These are phyloP conservation scores for Boletus insuetus DNA, from an alignment of 768 basidiomycete genomes.

Conservation along the genomic window DNA sequence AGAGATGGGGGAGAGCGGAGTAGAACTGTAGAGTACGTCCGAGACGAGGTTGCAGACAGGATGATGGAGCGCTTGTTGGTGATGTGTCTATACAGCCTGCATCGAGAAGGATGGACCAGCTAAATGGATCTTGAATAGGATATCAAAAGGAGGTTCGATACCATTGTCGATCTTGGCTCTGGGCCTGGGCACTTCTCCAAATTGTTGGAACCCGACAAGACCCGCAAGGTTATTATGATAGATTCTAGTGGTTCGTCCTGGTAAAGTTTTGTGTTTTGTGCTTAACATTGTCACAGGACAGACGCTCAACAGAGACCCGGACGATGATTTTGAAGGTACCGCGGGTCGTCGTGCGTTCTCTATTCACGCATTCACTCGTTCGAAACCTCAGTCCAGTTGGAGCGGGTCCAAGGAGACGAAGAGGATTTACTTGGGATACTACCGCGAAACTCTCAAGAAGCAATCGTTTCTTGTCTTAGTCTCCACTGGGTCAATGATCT, in stretches of 20 bases:
- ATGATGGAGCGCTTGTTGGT: slow-evolving; percentile 91
- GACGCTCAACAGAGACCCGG: slow-evolving; percentile 72
- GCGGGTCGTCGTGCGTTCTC: background rate
- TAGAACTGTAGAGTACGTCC: slow-evolving; percentile 85
- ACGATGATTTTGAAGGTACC: slow-evolving; percentile 77
- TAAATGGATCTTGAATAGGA: slow-evolving; percentile 53
- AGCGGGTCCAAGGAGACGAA: slow-evolving; percentile 80
- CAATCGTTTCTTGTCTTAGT: slow-evolving; percentile 85
- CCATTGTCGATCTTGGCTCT: slow-evolving; percentile 83
- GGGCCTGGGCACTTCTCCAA: slow-evolving; percentile 92
- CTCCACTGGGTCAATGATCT: slow-evolving; percentile 98
- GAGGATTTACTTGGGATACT: slow-evolving; percentile 70
- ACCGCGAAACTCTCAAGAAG: slow-evolving; percentile 78
- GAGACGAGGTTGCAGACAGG: slow-evolving; percentile 85
- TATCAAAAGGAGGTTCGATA: slow-evolving; percentile 78
- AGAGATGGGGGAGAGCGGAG: slow-evolving; percentile 58
- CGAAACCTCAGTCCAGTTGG: slow-evolving; percentile 59
- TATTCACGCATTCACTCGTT: background rate
- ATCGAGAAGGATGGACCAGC: slow-evolving; percentile 2
- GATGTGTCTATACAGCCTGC: slow-evolving; percentile 17
- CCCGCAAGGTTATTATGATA: slow-evolving; percentile 75
- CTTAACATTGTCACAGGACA: slow-evolving; percentile 44
- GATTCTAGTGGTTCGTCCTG: slow-evolving; percentile 74
- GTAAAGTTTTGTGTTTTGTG: background rate
- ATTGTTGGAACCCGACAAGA: slow-evolving; percentile 65